phyloP scores from a whole-genome alignment of 2,329 filamentous ascomycete species.

The Phialemonium atrogriseum region DNA sequence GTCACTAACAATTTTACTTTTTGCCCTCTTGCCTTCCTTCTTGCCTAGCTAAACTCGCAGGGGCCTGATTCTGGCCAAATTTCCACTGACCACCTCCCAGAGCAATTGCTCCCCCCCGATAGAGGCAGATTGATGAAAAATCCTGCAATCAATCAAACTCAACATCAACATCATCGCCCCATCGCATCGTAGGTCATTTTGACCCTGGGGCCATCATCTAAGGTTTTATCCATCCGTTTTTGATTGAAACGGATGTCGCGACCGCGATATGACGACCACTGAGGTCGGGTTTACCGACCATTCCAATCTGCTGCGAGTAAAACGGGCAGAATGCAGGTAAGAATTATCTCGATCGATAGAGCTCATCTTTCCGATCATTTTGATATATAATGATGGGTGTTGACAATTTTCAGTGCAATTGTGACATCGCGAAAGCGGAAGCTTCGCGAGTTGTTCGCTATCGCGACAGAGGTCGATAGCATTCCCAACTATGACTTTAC shows the following conservation, averaged over 20 bases:
- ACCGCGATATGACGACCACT: slow-evolving; percentile 52
- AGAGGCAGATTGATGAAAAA: slow-evolving; percentile 4
- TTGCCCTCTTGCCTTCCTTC: too few species aligned
- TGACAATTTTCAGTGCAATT: slow-evolving; percentile 53
- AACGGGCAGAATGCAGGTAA: slow-evolving; percentile 55
- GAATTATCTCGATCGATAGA: slow-evolving; percentile 34
- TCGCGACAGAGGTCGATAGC: slow-evolving; percentile 62
- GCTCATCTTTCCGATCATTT: slow-evolving; percentile 40
- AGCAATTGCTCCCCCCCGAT: too few species aligned
- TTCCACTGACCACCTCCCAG: too few species aligned
- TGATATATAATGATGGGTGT: slow-evolving; percentile 33
- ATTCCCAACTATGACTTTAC: slow-evolving; percentile 51
- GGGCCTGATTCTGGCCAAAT: too few species aligned
- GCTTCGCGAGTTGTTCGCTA: slow-evolving; percentile 75
- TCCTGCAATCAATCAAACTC: slow-evolving; percentile 4
- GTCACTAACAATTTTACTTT: too few species aligned
- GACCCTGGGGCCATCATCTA: slow-evolving; percentile 23
- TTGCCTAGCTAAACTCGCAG: too few species aligned
- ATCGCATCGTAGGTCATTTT: slow-evolving; percentile 21
- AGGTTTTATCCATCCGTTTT: slow-evolving; percentile 46
- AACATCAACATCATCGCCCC: slow-evolving; percentile 8
- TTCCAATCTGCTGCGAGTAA: slow-evolving; percentile 57
- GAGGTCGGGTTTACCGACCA: slow-evolving; percentile 60
- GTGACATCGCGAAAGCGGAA: slow-evolving; percentile 83
- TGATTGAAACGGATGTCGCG: slow-evolving; percentile 60